phyloP scores from a whole-genome alignment of 2,329 filamentous ascomycete genomes.

The Aureobasidium namibiae region DNA sequence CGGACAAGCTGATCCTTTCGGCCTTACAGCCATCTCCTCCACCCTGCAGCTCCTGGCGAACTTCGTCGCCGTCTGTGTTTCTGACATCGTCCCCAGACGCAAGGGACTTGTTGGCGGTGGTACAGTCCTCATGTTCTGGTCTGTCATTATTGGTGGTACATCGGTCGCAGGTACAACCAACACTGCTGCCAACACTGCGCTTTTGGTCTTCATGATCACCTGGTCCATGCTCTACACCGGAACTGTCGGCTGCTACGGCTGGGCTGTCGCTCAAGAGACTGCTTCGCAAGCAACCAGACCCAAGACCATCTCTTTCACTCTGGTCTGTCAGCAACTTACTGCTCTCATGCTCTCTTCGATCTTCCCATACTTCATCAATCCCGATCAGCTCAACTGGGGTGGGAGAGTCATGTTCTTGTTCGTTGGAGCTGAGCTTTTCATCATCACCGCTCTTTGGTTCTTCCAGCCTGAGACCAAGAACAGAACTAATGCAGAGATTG shows the following conservation, averaged over 20 bases:
- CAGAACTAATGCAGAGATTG: slow-evolving; percentile 26
- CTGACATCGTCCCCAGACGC: not conserved
- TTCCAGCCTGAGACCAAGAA: slow-evolving; percentile 34
- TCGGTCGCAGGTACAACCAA: slow-evolving; percentile 7
- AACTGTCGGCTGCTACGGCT: slow-evolving; percentile 21
- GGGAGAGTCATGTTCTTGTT: slow-evolving; percentile 33
- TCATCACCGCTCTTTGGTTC: slow-evolving; percentile 26
- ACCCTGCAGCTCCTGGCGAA: not conserved
- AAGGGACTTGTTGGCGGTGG: not conserved
- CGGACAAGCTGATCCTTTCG: not conserved
- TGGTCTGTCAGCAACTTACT: slow-evolving; percentile 27
- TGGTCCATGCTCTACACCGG: slow-evolving; percentile 22
- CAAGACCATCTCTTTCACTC: slow-evolving; percentile 22
- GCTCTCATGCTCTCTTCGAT: slow-evolving; percentile 30
- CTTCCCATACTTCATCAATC: slow-evolving; percentile 33
- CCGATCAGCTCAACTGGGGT: slow-evolving; percentile 32
- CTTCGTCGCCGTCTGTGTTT: not conserved
- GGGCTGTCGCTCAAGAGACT: slow-evolving; percentile 22
- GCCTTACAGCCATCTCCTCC: not conserved
- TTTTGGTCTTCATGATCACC: slow-evolving; percentile 22
- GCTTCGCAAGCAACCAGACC: slow-evolving; percentile 19
- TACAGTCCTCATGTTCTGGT: not conserved
- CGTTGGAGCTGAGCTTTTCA: slow-evolving; percentile 28
- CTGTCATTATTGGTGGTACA: not conserved
- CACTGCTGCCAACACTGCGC: slow-evolving; percentile 18